Evolutionary conservation across 116 monocot genomes (phyloP).

Genomic region (Zostera marina): DNA sequence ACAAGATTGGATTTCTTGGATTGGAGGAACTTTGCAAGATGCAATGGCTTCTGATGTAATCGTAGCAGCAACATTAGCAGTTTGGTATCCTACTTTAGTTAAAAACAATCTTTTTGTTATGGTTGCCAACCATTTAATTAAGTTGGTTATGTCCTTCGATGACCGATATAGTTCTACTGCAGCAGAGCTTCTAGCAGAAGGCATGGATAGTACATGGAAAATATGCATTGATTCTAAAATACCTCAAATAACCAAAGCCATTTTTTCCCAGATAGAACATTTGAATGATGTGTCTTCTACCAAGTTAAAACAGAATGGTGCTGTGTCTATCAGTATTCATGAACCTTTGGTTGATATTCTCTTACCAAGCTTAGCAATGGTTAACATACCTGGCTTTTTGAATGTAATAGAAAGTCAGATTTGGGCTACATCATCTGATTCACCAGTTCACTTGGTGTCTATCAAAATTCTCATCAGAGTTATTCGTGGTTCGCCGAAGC

Average conservation of each 20-base stretch:
- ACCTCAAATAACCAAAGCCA: conserved; percentile 47
- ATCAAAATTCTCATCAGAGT: conserved; percentile 69
- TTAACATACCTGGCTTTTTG: conserved; percentile 62
- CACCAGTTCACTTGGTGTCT: conserved; percentile 70
- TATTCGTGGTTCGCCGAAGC: conserved; percentile 63
- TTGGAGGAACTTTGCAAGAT: conserved; percentile 77
- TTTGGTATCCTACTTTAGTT: conserved; percentile 96
- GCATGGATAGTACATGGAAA: conserved; percentile 91
- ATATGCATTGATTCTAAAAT: conserved; percentile 45
- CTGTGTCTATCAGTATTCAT: conserved; percentile 32
- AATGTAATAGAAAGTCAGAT: conserved; percentile 81
- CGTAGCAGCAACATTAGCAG: conserved; percentile 80
- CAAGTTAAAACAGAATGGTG: conserved; percentile 23
- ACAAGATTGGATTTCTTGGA: conserved; percentile 80
- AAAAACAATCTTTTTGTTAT: conserved; percentile 38
- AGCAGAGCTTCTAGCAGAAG: conserved; percentile 90
- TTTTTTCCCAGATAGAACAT: conserved; percentile 92
- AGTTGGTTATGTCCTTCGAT: conserved; percentile 85
- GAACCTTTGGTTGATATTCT: conserved; percentile 74
- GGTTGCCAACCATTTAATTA: conserved; percentile 56
- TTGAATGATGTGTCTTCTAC: conserved; percentile 29
- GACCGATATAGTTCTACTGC: conserved; percentile 82
- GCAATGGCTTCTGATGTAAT: conserved; percentile 79
- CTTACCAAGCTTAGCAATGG: conserved; percentile 83
- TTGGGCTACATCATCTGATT: conserved; percentile 92